These are phyloP conservation scores for Linnemannia elongata DNA, from an alignment of 192 early-diverging fungal genomes.

Conservation along the genomic window DNA sequence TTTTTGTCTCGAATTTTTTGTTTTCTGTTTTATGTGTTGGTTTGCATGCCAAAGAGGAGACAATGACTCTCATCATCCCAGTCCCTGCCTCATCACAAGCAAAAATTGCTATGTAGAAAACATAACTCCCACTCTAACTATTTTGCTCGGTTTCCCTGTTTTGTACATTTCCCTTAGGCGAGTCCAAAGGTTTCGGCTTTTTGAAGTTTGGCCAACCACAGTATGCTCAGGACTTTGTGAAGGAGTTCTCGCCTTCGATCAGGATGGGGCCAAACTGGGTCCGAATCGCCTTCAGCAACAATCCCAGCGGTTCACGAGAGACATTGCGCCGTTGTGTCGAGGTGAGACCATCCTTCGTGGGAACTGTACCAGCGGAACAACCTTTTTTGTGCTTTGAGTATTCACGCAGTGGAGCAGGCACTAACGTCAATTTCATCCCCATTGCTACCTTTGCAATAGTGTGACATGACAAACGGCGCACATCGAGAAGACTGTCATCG, in stretches of 20 bases:
- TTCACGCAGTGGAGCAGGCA: background rate
- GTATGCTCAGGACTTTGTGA: slow-evolving; percentile 35
- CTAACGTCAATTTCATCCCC: background rate
- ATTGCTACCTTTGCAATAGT: slow-evolving; percentile 4
- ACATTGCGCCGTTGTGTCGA: slow-evolving; percentile 16
- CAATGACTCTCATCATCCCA: too few relatives aligned
- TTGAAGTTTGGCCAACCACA: slow-evolving; percentile 22
- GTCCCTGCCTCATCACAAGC: background rate
- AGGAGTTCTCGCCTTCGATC: slow-evolving; percentile 28
- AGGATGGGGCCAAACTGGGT: slow-evolving; percentile 31
- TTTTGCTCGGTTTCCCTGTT: background rate
- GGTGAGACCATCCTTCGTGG: background rate
- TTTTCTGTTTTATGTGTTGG: background rate
- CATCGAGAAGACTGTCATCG: slow-evolving; percentile 26
- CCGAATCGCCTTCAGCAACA: slow-evolving; percentile 42
- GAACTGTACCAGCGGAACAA: background rate
- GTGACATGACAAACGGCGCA: slow-evolving; percentile 23
- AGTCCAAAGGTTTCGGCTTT: slow-evolving; percentile 45
- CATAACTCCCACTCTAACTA: background rate
- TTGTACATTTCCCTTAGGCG: slow-evolving; percentile 19
- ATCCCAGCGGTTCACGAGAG: slow-evolving; percentile 26
- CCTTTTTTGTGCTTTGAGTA: too few relatives aligned
- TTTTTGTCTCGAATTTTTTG: background rate
- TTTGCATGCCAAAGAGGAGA: background rate
- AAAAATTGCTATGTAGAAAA: background rate